Evolutionary conservation across 345 rosid genomes (phyloP).

Genomic region (Rhizophora apiculata): DNA sequence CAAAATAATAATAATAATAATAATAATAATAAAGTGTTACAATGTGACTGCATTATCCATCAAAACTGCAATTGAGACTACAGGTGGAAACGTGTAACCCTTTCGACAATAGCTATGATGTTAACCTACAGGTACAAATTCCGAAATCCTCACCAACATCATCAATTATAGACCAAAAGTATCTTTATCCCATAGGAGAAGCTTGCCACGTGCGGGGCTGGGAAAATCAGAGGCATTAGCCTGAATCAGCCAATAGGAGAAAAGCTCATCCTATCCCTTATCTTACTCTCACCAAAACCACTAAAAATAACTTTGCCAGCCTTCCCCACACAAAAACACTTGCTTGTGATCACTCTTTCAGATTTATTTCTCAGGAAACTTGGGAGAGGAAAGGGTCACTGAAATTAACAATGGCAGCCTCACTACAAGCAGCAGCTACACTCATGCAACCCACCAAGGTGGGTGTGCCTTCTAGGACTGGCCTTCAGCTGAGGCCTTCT

Average conservation of each 20-base stretch:
- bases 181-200: conserved; percentile 33
- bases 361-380: neutral
- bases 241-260: conserved; percentile 56
- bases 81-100: no score
- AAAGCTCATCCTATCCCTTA: conserved; percentile 73
- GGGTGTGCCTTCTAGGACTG: conserved; percentile 39
- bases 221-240: conserved; percentile 23
- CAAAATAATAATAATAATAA: neutral
- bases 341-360: neutral
- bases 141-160: conserved; percentile 10
- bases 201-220: conserved; percentile 53
- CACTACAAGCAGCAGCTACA: conserved; percentile 87
- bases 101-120: neutral
- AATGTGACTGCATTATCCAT: no score
- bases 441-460: conserved; percentile 72
- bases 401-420: conserved; percentile 59
- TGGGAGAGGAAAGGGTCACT: no score
- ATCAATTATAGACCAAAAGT: conserved; percentile 21
- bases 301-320: conserved; percentile 13
- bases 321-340: conserved; percentile 8
- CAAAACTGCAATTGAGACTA: no score
- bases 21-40: no score
- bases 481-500: conserved; percentile 45
- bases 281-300: conserved; percentile 45
- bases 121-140: neutral